phyloP scores from a whole-genome alignment of 2,329 filamentous ascomycete genomes.

The Aspergillus neoniger region DNA sequence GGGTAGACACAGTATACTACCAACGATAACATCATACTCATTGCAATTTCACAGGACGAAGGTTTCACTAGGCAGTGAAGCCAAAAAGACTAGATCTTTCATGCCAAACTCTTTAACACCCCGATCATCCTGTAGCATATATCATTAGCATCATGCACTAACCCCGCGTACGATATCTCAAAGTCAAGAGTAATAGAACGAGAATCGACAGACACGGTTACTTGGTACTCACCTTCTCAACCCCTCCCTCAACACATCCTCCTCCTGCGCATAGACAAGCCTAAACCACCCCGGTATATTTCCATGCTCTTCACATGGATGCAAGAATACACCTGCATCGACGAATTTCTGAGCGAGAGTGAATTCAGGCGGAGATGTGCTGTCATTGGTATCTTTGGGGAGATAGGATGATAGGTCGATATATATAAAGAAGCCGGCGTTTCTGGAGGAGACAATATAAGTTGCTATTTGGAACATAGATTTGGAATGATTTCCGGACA shows the following conservation, averaged over 20 bases:
- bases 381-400: background rate
- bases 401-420: slow-evolving; percentile 48
- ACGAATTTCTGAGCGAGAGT: slow-evolving; percentile 48
- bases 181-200: too few species aligned
- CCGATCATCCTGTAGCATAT: background rate
- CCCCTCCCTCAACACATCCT: slow-evolving; percentile 39
- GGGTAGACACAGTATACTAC: too few species aligned
- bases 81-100: too few species aligned
- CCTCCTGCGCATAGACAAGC: slow-evolving; percentile 51
- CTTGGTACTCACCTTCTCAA: slow-evolving; percentile 24
- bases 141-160: background rate
- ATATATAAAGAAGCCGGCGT: slow-evolving; percentile 52
- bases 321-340: slow-evolving; percentile 54
- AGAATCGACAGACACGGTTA: too few species aligned
- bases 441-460: slow-evolving; percentile 22
- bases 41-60: background rate
- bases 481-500: too few species aligned
- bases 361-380: slow-evolving; percentile 43
- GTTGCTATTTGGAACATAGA: too few species aligned
- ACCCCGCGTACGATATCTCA: background rate
- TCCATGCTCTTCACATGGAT: slow-evolving; percentile 49
- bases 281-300: slow-evolving; percentile 56
- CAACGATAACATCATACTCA: background rate
- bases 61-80: too few species aligned
- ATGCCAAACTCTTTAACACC: background rate